Conservation (phyloP, 768 basidiomycete genomes). For the Collybia nuda region DNA sequence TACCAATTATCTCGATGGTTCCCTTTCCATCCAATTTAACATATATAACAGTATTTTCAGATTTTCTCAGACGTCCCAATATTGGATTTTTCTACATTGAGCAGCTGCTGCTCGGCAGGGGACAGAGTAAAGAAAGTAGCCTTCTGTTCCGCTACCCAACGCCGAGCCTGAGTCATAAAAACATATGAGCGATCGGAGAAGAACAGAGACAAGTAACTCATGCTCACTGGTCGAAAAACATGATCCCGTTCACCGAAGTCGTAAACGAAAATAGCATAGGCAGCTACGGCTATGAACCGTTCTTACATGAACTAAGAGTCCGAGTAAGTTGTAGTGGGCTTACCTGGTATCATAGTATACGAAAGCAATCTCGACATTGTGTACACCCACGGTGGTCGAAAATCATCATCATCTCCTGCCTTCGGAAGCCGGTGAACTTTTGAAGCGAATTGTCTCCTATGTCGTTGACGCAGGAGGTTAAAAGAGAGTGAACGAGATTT, state of each 20-base stretch:
- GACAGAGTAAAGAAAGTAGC: slow-evolving; percentile 58
- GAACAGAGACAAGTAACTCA: slow-evolving; percentile 1
- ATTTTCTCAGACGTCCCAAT: background rate
- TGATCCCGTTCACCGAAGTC: slow-evolving; percentile 75
- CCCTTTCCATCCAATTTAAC: too few relatives aligned
- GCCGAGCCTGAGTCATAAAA: slow-evolving; percentile 40
- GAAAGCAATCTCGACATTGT: slow-evolving; percentile 48
- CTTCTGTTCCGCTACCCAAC: slow-evolving; percentile 53
- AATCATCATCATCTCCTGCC: slow-evolving; percentile 34
- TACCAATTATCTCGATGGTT: too few relatives aligned
- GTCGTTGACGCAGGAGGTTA: background rate
- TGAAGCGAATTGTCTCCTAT: slow-evolving; percentile 8
- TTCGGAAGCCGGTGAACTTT: slow-evolving; percentile 15
- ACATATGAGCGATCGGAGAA: background rate
- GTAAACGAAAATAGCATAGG: slow-evolving; percentile 61
- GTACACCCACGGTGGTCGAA: slow-evolving; percentile 65
- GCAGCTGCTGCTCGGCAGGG: slow-evolving; percentile 50
- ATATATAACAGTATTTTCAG: background rate
- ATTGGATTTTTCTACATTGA: slow-evolving; percentile 9
- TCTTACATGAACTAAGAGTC: background rate
- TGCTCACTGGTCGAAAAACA: slow-evolving; percentile 64
- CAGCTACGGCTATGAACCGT: slow-evolving; percentile 39
- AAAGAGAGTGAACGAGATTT: background rate
- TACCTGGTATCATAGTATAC: slow-evolving; percentile 58
- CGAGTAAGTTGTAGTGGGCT: slow-evolving; percentile 11